A percentile compares a stretch with the other conserved stretches of the same genome.
Evolutionary conservation across 106 monocot species (phyloP).

Genomic region (Gastrodia elata): DNA sequence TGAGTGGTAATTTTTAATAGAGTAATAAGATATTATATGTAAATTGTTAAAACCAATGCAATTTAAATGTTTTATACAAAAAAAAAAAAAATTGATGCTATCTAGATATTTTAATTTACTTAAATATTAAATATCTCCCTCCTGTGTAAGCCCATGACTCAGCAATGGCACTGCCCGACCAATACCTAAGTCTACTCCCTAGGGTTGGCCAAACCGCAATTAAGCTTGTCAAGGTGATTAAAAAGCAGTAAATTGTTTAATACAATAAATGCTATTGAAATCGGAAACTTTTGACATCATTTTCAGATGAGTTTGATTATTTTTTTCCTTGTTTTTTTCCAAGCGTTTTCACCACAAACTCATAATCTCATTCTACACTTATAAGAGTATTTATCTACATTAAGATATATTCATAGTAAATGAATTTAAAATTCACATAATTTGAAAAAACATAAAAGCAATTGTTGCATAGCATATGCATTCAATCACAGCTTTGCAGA

Average conservation of each 20-base stretch:
- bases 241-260: background rate
- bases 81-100: no score
- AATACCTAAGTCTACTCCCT: no score
- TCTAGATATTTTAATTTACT: no score
- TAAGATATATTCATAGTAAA: background rate
- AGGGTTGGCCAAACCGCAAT: no score
- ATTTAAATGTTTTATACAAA: no score
- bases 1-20: no score
- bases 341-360: background rate
- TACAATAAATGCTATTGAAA: background rate
- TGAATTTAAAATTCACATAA: background rate
- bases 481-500: background rate
- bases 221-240: background rate
- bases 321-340: background rate
- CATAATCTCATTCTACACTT: background rate
- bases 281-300: background rate
- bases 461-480: background rate
- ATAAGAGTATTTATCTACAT: background rate
- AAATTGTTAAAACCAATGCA: no score
- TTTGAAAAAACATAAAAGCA: background rate
- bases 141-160: no score
- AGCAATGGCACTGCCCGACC: no score
- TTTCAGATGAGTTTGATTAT: background rate
- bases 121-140: no score
- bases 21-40: no score